phyloP scores from a whole-genome alignment of 495 filamentous ascomycete species.

The Aspergillus ostianus region DNA sequence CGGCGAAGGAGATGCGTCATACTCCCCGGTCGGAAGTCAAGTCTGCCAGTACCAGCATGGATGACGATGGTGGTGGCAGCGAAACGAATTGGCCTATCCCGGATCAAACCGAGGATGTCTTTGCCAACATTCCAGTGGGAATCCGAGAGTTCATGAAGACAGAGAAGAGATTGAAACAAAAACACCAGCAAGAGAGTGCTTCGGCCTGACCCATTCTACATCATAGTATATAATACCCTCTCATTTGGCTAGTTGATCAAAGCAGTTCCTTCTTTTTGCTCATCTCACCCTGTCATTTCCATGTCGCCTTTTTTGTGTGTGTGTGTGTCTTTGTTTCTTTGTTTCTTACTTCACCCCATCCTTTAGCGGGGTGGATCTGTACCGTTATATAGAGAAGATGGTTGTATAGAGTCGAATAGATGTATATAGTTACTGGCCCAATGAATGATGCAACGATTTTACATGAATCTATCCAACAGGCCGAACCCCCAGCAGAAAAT shows the following conservation, averaged over 20 bases:
- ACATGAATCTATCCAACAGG: too few species aligned
- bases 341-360: too few species aligned
- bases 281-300: neutral
- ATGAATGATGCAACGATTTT: too few species aligned
- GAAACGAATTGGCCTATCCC: conserved; percentile 60
- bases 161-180: conserved; percentile 86
- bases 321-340: too few species aligned
- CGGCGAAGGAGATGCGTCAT: conserved; percentile 35
- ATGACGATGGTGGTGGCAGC: conserved; percentile 78
- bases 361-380: too few species aligned
- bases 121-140: conserved; percentile 82
- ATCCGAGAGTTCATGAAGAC: conserved; percentile 97
- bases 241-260: too few species aligned
- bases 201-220: neutral
- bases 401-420: too few species aligned
- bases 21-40: conserved; percentile 38
- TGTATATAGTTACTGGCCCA: too few species aligned
- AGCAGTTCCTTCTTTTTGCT: too few species aligned
- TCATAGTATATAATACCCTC: neutral
- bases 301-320: too few species aligned
- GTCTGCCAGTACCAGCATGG: conserved; percentile 58
- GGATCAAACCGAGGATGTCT: conserved; percentile 52
- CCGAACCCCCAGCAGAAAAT: too few species aligned
- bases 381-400: too few species aligned
- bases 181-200: conserved; percentile 47